These are phyloP conservation scores for Biscogniauxia sp. DNA, from an alignment of 2,329 filamentous ascomycete genomes.

Conservation along the genomic window DNA sequence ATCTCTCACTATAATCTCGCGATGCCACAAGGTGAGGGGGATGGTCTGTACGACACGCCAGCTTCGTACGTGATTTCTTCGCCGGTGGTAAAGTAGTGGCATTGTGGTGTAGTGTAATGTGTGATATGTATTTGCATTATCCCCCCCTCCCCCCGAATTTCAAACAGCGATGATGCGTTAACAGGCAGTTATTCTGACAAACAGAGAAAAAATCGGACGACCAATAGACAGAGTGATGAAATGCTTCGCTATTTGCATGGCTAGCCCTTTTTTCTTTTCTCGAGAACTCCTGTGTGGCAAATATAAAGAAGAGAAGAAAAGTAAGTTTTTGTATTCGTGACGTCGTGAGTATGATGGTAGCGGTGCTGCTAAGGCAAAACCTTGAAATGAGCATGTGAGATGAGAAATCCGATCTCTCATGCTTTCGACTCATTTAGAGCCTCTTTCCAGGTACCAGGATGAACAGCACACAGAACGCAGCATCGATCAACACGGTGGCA, in stretches of 20 bases:
- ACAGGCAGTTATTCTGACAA: neutral
- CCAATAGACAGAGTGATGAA: too few relatives aligned
- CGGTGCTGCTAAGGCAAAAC: conserved; percentile 1
- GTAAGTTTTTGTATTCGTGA: conserved; percentile 20
- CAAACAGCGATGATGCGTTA: neutral
- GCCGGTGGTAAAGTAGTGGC: neutral
- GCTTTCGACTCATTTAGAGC: conserved; percentile 46
- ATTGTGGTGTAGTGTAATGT: neutral
- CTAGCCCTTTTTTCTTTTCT: neutral
- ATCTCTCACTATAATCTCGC: neutral
- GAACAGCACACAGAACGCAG: conserved; percentile 84
- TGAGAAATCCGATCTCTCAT: neutral
- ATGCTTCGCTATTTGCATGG: neutral
- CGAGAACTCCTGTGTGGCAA: conserved; percentile 5
- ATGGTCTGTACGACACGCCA: neutral
- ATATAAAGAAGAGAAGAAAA: conserved; percentile 14
- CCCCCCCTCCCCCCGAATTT: neutral
- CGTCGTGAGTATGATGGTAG: conserved; percentile 20
- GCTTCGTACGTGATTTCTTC: neutral
- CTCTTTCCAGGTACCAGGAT: conserved; percentile 91
- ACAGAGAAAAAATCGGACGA: neutral
- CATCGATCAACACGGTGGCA: conserved; percentile 72
- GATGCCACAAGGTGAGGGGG: too few relatives aligned
- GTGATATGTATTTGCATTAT: neutral
- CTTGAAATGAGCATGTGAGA: neutral